Evolutionary conservation across 805 yeast species (phyloP).

Genomic region (Aciculoconidium aculeatum): DNA sequence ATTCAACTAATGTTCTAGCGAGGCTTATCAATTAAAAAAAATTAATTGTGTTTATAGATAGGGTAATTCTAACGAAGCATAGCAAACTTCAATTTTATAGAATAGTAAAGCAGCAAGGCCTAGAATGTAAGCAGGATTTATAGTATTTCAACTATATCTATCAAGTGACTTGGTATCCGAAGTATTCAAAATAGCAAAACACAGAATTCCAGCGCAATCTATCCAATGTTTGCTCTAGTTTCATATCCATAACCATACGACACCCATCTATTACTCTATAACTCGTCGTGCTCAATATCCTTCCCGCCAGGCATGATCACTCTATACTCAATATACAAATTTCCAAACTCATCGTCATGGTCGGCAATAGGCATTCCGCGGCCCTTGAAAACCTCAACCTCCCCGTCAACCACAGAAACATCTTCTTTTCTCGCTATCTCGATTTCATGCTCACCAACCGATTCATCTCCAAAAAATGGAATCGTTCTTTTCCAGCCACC

Average conservation of each 20-base stretch:
- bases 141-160: slow-evolving; percentile 2
- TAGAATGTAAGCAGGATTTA: neutral
- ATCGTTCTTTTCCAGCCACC: slow-evolving; percentile 82
- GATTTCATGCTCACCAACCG: slow-evolving; percentile 29
- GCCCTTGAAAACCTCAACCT: slow-evolving; percentile 63
- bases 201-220: no score
- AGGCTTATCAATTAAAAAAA: no score
- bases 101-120: no score
- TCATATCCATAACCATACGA: no score
- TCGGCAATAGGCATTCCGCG: slow-evolving; percentile 76
- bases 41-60: no score
- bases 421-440: slow-evolving; percentile 48
- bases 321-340: slow-evolving; percentile 36
- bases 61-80: no score
- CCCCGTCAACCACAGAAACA: slow-evolving; percentile 56
- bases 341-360: slow-evolving; percentile 29
- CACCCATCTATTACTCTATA: slow-evolving; percentile 9
- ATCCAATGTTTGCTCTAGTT: no score
- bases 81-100: no score
- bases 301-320: slow-evolving; percentile 26
- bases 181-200: no score
- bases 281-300: slow-evolving; percentile 17
- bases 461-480: slow-evolving; percentile 58
- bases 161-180: slow-evolving; percentile 2
- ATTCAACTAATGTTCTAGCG: no score